A percentile compares a stretch with the other conserved stretches of the same genome.
Evolutionary conservation across 306 rosid genomes (phyloP).

Genomic region (Castanea mollissima): DNA sequence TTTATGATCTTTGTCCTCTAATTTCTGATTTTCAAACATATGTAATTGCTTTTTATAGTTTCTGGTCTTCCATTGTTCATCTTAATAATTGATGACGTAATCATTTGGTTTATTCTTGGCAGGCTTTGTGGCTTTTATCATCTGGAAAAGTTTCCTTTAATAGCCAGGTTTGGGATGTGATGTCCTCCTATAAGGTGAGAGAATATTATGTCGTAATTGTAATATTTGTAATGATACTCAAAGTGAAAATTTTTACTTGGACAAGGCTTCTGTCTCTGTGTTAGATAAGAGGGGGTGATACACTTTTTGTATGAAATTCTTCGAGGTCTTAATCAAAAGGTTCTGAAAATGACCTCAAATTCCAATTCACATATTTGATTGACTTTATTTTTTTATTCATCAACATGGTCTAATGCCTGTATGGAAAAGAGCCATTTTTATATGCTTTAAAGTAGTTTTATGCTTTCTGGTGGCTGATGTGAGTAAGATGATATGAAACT

Average conservation of each 20-base stretch:
- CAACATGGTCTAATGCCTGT: constrained; percentile 13
- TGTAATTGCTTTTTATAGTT: not conserved
- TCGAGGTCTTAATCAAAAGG: constrained; percentile 7
- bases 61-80: not conserved
- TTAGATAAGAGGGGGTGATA: constrained; percentile 12
- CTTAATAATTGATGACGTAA: not conserved
- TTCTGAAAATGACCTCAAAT: constrained; percentile 25
- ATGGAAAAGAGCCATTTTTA: constrained; percentile 11
- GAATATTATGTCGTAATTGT: not conserved
- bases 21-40: not conserved
- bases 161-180: constrained; percentile 26
- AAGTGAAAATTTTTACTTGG: constrained; percentile 6
- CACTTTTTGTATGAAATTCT: constrained; percentile 11
- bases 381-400: constrained; percentile 20
- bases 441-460: constrained; percentile 8
- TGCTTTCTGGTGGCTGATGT: too few relatives aligned
- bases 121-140: constrained; percentile 22
- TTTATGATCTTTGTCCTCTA: not conserved
- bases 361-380: constrained; percentile 26
- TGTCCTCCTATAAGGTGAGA: constrained; percentile 22
- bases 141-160: constrained; percentile 21
- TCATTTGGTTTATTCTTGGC: constrained; percentile 14
- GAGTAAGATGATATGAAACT: too few relatives aligned
- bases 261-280: not conserved
- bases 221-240: constrained; percentile 36